A percentile compares a stretch with the other conserved stretches of the same genome.
These are phyloP conservation scores for Epichloe scottii DNA, from an alignment of 2,329 filamentous ascomycete genomes.

Conservation along the genomic window DNA sequence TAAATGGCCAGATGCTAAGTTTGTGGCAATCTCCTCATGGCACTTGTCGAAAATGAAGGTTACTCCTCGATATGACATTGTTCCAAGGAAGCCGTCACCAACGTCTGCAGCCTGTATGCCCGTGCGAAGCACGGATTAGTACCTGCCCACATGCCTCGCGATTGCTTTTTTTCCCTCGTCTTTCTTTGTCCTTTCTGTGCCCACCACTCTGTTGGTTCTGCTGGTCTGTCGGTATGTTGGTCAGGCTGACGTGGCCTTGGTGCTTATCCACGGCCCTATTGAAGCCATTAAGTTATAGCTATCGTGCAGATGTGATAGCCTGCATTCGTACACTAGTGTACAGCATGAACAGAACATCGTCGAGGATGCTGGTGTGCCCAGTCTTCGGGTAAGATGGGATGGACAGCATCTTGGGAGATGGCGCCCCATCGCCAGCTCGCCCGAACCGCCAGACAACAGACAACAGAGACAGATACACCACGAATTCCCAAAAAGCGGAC, in stretches of 20 bases:
- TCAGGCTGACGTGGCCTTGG: background rate
- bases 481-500: background rate
- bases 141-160: background rate
- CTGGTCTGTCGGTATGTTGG: background rate
- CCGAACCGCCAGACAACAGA: background rate
- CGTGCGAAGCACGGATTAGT: too few relatives aligned
- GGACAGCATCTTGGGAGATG: background rate
- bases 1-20: background rate
- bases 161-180: background rate
- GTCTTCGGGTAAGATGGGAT: background rate
- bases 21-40: background rate
- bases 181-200: background rate
- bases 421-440: background rate
- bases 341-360: background rate
- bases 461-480: too few relatives aligned
- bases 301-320: background rate
- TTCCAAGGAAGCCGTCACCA: background rate
- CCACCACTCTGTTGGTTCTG: background rate
- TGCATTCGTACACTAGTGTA: background rate
- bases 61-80: background rate
- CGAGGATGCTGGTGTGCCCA: background rate
- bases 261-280: background rate
- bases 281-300: background rate
- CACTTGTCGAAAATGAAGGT: background rate
- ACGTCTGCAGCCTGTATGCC: background rate